These are phyloP conservation scores for Microbotryomycetes sp. DNA, from an alignment of 1,284 basidiomycete species.

Conservation along the genomic window DNA sequence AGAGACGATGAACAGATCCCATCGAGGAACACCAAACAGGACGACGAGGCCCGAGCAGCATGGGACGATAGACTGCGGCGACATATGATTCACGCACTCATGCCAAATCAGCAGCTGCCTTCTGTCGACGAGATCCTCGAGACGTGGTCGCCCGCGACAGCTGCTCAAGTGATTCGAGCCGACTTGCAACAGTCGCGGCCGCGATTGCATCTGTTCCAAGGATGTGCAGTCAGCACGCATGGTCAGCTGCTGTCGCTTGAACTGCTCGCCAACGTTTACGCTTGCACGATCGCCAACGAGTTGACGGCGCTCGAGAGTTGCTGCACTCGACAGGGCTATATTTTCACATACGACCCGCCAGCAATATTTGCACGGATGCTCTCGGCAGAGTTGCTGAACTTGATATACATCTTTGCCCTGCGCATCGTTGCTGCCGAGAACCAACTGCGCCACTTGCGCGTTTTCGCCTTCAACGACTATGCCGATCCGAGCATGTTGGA, in stretches of 20 bases:
- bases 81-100: constrained; percentile 15
- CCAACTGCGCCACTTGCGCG: constrained; percentile 2
- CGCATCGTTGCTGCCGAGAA: neutral
- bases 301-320: constrained; percentile 31
- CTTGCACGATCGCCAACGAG: constrained; percentile 30
- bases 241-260: constrained; percentile 28
- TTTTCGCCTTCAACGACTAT: constrained; percentile 24
- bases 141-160: neutral
- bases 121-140: neutral
- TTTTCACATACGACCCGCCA: constrained; percentile 35
- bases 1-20: neutral
- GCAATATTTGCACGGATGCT: constrained; percentile 33
- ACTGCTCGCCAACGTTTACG: constrained; percentile 17
- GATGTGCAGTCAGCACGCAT: neutral
- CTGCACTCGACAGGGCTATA: constrained; percentile 23
- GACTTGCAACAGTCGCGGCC: too few species aligned
- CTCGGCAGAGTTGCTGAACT: constrained; percentile 22
- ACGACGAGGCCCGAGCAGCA: neutral
- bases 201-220: too few species aligned
- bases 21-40: neutral
- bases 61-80: constrained; percentile 7
- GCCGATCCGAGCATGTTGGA: constrained; percentile 1
- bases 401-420: constrained; percentile 16
- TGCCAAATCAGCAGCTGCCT: neutral
- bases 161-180: neutral